These are phyloP conservation scores for Pleurotus cornucopiae DNA, from an alignment of 768 basidiomycete species.

Conservation along the genomic window DNA sequence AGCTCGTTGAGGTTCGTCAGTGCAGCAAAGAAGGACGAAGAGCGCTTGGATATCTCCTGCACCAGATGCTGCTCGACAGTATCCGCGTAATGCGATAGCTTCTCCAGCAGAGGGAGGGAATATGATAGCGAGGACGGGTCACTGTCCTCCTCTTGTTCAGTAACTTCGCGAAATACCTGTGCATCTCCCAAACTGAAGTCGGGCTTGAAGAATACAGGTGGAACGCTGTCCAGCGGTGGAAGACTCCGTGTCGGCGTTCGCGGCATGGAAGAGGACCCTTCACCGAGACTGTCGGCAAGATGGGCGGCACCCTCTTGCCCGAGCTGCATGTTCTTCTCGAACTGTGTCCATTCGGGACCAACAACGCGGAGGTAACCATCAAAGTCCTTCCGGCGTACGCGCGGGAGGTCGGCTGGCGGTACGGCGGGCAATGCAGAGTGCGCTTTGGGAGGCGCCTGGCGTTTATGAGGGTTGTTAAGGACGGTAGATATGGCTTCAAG, in stretches of 20 bases:
- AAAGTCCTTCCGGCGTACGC: conserved; percentile 80
- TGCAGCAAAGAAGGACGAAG: conserved; percentile 94
- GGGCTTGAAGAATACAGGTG: conserved; percentile 74
- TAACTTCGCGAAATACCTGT: conserved; percentile 70
- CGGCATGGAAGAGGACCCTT: conserved; percentile 8
- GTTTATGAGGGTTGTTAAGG: conserved; percentile 84
- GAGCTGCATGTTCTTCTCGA: conserved; percentile 44
- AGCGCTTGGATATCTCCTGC: conserved; percentile 85
- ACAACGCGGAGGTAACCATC: conserved; percentile 76
- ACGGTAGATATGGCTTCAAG: conserved; percentile 86
- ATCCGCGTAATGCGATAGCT: conserved; percentile 88
- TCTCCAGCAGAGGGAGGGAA: conserved; percentile 77
- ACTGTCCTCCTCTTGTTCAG: conserved; percentile 45
- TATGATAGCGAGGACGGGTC: conserved; percentile 64
- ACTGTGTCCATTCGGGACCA: conserved; percentile 72
- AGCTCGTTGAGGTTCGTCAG: conserved; percentile 91
- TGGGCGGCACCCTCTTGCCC: conserved; percentile 36
- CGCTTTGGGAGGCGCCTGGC: conserved; percentile 81
- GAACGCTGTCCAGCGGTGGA: conserved; percentile 73
- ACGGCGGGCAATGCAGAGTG: conserved; percentile 76
- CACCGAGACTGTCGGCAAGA: conserved; percentile 11
- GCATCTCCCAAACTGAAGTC: conserved; percentile 82
- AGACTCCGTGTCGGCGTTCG: conserved; percentile 37
- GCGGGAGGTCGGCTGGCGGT: conserved; percentile 70
- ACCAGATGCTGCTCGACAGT: conserved; percentile 93